Percentiles rank a stretch among this genome's conserved stretches.
Evolutionary conservation across 768 basidiomycete genomes (phyloP).

Genomic region (Agrocybe praecox): DNA sequence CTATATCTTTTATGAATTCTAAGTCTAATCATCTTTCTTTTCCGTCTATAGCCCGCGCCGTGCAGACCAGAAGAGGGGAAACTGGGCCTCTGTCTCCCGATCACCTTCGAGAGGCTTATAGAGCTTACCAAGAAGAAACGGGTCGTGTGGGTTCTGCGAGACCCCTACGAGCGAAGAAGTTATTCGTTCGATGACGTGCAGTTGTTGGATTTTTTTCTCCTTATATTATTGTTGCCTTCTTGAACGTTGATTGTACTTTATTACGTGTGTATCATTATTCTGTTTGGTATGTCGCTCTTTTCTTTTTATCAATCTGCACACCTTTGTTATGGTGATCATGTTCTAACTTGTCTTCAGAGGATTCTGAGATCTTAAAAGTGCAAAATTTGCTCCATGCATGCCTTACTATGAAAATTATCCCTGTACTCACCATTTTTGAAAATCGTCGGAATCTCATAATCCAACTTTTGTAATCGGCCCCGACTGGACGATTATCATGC

Average conservation of each 20-base stretch:
- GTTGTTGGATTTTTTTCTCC: neutral
- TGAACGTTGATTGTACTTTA: neutral
- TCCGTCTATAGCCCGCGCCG: conserved; percentile 60
- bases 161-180: conserved; percentile 65
- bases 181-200: conserved; percentile 64
- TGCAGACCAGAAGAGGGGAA: conserved; percentile 73
- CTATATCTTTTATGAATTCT: neutral
- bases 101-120: conserved; percentile 88
- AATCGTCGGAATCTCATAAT: too few relatives aligned
- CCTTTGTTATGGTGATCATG: neutral
- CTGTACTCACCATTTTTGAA: too few relatives aligned
- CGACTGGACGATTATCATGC: too few relatives aligned
- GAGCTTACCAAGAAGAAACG: conserved; percentile 78
- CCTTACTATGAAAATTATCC: too few relatives aligned
- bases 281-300: neutral
- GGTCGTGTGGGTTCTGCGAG: conserved; percentile 81
- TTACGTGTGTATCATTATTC: neutral
- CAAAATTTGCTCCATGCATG: too few relatives aligned
- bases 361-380: too few relatives aligned
- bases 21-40: conserved; percentile 1
- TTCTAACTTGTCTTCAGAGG: too few relatives aligned
- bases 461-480: too few relatives aligned
- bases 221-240: neutral
- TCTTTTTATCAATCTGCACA: neutral
- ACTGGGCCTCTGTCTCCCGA: conserved; percentile 84